Evolutionary conservation across 176 grass and related monocot species (phyloP), one percentile per base, ranked within the genome.

Genomic region (Pontederia paniculata): DNA sequence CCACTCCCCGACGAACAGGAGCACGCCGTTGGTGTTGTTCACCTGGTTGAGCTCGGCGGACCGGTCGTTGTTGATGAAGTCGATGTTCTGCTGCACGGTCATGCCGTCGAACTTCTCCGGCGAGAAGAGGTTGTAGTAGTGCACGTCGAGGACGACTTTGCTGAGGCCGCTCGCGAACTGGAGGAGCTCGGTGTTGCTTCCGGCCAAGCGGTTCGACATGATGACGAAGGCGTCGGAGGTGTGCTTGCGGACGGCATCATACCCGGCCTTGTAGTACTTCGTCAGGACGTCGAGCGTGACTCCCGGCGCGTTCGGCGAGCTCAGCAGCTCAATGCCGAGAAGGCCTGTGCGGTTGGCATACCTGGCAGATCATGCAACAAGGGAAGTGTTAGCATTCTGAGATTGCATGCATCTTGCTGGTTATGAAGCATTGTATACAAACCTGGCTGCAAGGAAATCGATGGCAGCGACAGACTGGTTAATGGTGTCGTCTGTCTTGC

Each of bases 211-310:
- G 47, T 74, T 85, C 0, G 84, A 80, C 84, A 95, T 82, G 55
- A 95, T 72, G 48, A 95, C 81, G 3, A 79, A 95, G 8, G 84
- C 81, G 14, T 61, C 15, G 0, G 77, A 55, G 0, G 89, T 77
- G 65, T 95, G 48, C 50, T 52, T 76, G 7, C 89, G 55, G 50
- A 95, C 84, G 17, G 70, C 51, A 23, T 77, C 17, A 62, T 95
- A 95, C 2, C 72, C 84, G 12, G 51, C 69, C 43, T 58, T 68
- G 48, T 95, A 95, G 66, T 95, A 95, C 18, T 77, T 82, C 10
- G 17, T 62, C 1, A 95, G 15, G 23, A 60, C 77, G 1, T 67
- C 17, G 15, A 88, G 60, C 4, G 84, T 70, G 1, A 61, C 75
- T 2, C 73, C 73, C 0, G 78, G 74, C 0, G 78, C 81, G 22